Conservation (phyloP, 345 rosid species). For the Eucalyptus polyanthemos region DNA sequence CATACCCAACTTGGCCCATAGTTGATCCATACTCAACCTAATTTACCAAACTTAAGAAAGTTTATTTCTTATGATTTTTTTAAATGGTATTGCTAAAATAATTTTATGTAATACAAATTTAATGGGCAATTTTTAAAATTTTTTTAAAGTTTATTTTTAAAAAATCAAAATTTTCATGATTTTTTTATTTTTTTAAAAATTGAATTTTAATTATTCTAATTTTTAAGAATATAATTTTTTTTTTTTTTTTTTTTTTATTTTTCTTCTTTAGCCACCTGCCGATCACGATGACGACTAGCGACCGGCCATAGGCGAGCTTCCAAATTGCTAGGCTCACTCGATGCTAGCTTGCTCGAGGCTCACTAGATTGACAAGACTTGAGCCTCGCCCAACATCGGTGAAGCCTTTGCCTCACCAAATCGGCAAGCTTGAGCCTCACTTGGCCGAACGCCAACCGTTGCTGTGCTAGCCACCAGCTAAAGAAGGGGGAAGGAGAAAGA, state of each 20-base stretch:
- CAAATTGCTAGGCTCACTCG: fast-evolving
- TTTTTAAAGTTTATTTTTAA: no score
- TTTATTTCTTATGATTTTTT: no score
- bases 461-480: fast-evolving
- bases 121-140: no score
- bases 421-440: fast-evolving
- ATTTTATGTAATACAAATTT: no score
- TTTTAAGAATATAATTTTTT: no score
- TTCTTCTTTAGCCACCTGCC: fast-evolving
- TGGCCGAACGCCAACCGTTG: fast-evolving
- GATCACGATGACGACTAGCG: fast-evolving
- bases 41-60: fast-evolving
- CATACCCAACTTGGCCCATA: fast-evolving
- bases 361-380: fast-evolving
- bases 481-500: no score
- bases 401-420: fast-evolving
- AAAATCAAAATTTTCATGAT: fast-evolving
- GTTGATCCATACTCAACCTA: fast-evolving
- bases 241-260: fast-evolving
- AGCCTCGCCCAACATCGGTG: fast-evolving
- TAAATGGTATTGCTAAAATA: no score
- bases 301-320: fast-evolving
- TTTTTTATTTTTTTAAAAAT: no score
- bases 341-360: fast-evolving
- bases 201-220: no score